Base-by-base conservation (phyloP, 305 asterid genomes). In the Ajuga reptans region DNA sequence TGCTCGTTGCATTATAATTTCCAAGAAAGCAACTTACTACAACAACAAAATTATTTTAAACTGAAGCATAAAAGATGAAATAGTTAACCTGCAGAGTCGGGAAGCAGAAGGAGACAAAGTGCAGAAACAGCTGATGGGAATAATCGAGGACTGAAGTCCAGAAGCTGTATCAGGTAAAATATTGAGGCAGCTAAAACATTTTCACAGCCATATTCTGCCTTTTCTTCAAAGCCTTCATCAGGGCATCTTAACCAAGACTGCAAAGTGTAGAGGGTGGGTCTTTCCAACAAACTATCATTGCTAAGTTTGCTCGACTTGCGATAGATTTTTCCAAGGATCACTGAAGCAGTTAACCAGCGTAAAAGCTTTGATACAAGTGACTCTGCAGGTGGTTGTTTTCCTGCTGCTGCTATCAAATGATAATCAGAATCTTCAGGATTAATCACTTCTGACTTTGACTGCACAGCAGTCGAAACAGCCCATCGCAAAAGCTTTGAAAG, bases 331-430 rank as follows among this genome's bases (percentile, higher is more conserved):
- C 91, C 89, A 29, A 82, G 87, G 76, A 92, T 84, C 53, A 78
- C 91, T 6, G 96, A 82, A 71, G 97, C 98, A 69, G 86, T 72
- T 77, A 92, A 75, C 97, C 98, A 92, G 72, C 95, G 85, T 73
- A 92, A 75, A 69, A 92, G 97, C 82, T 90, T 90, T 59, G 89
- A 72, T 63, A 74, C 57, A 46, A 88, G 84, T 72, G 88, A 77
- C 53, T 88, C 91, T 63, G 81, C 82, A 16, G 72, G 50, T 9
- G 75, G 70, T 69, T 69, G 79, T 61, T 63, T 72, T 49, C 55
- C 81, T 2, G 85, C 62, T 43, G 55, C 76, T 12, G 77, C 66
- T 15, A 34, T 34, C 21, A 37, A 55, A 62, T 9, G 60, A 70
- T 39, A 18, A 67, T 51, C 69, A 5, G 69, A 71, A 75, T 78